A percentile compares a stretch with the other conserved stretches of the same genome.
Evolutionary conservation across 306 rosid genomes (phyloP).

Genomic region (Quercus wislizeni): DNA sequence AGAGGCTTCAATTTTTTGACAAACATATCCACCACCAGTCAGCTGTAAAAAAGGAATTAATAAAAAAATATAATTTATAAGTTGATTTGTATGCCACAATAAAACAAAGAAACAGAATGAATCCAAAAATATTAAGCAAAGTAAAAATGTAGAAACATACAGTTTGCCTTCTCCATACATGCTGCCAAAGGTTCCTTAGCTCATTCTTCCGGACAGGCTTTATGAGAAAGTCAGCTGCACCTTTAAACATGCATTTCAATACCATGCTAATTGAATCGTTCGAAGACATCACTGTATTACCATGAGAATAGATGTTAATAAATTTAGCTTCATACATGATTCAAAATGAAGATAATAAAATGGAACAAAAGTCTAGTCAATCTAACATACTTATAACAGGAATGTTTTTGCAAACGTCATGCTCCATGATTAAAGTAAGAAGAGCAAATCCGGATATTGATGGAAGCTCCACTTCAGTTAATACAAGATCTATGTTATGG

Average conservation of each 20-base stretch:
- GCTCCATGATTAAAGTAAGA: constrained; percentile 86
- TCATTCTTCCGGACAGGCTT: constrained; percentile 91
- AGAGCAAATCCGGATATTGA: constrained; percentile 90
- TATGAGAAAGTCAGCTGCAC: constrained; percentile 95
- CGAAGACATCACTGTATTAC: constrained; percentile 83
- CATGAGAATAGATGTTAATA: no score
- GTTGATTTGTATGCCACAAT: neutral
- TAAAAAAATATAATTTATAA: no score
- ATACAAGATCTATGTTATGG: constrained; percentile 63
- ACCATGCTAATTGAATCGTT: constrained; percentile 81
- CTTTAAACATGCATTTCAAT: constrained; percentile 84
- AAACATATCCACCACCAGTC: constrained; percentile 29
- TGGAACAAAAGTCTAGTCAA: neutral
- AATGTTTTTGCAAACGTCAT: constrained; percentile 81
- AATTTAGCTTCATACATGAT: no score
- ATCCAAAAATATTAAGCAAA: constrained; percentile 2
- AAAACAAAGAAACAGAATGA: constrained; percentile 19
- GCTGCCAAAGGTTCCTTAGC: constrained; percentile 93
- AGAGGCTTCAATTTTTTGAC: constrained; percentile 64
- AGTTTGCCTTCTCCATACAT: constrained; percentile 95
- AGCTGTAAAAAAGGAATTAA: constrained; percentile 32
- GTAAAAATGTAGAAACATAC: constrained; percentile 33
- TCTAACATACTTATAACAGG: constrained; percentile 86
- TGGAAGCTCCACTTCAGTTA: constrained; percentile 93
- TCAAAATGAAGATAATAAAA: no score